Evolutionary conservation across 306 rosid species (phyloP), one percentile per base, ranked within the genome.

Genomic region (Pachyrhizus erosus): DNA sequence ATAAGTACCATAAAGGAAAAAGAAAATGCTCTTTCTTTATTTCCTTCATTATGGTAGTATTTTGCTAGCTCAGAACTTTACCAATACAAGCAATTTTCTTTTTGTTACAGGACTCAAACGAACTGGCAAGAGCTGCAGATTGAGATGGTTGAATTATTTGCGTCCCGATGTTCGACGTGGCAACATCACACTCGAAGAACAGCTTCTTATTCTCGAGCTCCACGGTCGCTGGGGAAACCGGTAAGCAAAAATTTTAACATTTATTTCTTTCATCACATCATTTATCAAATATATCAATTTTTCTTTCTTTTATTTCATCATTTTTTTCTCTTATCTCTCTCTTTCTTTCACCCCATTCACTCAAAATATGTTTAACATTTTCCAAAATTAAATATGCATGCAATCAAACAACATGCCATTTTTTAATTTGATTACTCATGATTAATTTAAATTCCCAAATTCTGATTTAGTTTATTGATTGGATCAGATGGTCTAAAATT

Each of bases 121-220:
- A 82, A 96, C 97, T 0, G 99, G 99, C 1, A 93, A 96, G 80
- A 96, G 99, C 88, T 96, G 99, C 76, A 88, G 99, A 83, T 78
- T 96, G 70, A 84, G 99, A 80, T 96, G 99, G 99, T 90, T 96
- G 49, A 96, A 96, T 84, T 96, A 96, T 77, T 90, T 96, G 11
- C 94, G 99, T 0, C 98, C 99, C 0, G 97, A 96, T 69, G 99
- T 96, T 62, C 90, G 99, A 27, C 99, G 99, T 13, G 99, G 99
- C 10, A 93, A 93, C 85, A 96, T 96, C 89, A 90, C 97, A 17
- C 93, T 93, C 0, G 97, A 96, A 83, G 99, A 96, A 77, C 99
- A 96, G 34, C 97, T 96, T 52, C 84, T 93, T 24, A 96, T 96
- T 89, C 97, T 96, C 2, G 99, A 96, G 43, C 99, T 96, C 78